Percentiles rank a stretch among this genome's conserved stretches.
Conservation (phyloP, 768 basidiomycete species). For the Rhizopogon sp. region DNA sequence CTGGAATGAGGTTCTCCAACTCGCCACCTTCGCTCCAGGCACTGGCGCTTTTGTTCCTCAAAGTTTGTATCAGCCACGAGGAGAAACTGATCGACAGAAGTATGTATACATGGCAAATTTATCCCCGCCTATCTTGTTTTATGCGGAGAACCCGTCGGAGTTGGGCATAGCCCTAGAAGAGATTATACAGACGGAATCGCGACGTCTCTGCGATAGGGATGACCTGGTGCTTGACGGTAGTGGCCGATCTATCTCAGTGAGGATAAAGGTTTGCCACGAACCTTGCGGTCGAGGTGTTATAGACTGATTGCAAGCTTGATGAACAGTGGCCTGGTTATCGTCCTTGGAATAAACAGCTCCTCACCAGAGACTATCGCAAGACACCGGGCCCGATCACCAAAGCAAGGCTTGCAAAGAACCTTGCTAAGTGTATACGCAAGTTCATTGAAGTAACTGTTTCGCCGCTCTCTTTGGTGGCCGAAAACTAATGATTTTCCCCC, state of each 20-base stretch:
- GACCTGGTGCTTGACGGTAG: slow-evolving; percentile 58
- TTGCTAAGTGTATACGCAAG: slow-evolving; percentile 61
- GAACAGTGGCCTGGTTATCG: slow-evolving; percentile 73
- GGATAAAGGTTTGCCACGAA: slow-evolving; percentile 50
- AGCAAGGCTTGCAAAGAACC: slow-evolving; percentile 62
- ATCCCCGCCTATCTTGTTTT: slow-evolving; percentile 59
- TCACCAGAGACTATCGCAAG: slow-evolving; percentile 69
- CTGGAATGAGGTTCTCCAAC: slow-evolving; percentile 8
- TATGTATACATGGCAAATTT: slow-evolving; percentile 66
- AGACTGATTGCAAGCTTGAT: neutral
- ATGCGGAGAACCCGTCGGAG: slow-evolving; percentile 44
- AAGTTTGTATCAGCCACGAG: slow-evolving; percentile 63
- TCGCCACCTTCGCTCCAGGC: slow-evolving; percentile 19
- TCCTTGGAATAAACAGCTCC: slow-evolving; percentile 68
- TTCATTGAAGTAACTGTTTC: slow-evolving; percentile 50
- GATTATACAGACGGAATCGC: slow-evolving; percentile 50
- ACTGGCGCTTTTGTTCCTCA: slow-evolving; percentile 56
- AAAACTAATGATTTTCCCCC: neutral
- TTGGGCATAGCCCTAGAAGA: slow-evolving; percentile 60
- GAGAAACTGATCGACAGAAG: slow-evolving; percentile 62
- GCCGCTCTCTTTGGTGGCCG: neutral
- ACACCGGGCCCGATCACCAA: slow-evolving; percentile 69
- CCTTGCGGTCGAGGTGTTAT: neutral
- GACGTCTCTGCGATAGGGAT: slow-evolving; percentile 49
- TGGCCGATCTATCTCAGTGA: slow-evolving; percentile 69